A percentile compares a stretch with the other conserved stretches of the same genome.
phyloP scores from a whole-genome alignment of 2,329 filamentous ascomycete genomes.

The Fusarium begoniae region DNA sequence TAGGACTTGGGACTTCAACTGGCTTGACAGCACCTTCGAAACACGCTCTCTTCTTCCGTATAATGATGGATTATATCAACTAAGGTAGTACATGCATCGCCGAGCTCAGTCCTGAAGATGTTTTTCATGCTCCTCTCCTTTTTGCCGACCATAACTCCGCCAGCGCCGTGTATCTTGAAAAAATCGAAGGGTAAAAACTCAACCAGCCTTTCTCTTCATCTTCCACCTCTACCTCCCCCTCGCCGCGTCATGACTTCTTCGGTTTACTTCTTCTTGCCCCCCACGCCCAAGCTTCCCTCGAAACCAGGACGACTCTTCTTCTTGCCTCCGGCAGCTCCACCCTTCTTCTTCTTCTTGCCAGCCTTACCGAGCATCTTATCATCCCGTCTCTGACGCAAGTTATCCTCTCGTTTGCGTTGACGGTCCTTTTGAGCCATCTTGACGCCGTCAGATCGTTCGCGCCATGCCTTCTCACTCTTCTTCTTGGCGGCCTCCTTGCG shows the following conservation, averaged over 20 bases:
- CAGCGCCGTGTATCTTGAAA: conserved; percentile 38
- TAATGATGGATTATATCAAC: conserved; percentile 18
- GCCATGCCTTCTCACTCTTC: conserved; percentile 92
- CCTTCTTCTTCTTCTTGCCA: conserved; percentile 65
- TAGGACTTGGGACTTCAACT: background rate
- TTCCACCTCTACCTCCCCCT: conserved; percentile 1
- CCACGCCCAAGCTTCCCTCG: conserved; percentile 71
- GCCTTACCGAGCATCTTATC: conserved; percentile 71
- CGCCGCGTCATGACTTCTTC: background rate
- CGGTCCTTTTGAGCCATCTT: conserved; percentile 79
- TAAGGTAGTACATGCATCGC: background rate
- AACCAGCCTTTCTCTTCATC: conserved; percentile 20
- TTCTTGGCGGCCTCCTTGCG: conserved; percentile 89
- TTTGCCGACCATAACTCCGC: conserved; percentile 38
- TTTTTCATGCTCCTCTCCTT: conserved; percentile 12
- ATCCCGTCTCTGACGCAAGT: conserved; percentile 77
- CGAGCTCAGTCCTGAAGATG: conserved; percentile 7
- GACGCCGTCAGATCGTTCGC: conserved; percentile 75
- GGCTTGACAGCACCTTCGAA: background rate
- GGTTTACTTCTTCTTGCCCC: conserved; percentile 58
- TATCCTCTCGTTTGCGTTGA: conserved; percentile 84
- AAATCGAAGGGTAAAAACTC: conserved; percentile 24
- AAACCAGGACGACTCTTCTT: conserved; percentile 70
- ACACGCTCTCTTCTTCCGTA: conserved; percentile 20
- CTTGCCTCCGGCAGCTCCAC: conserved; percentile 44